These are phyloP conservation scores for Neurospora sp. DNA, from an alignment of 495 filamentous ascomycete species.

Conservation along the genomic window DNA sequence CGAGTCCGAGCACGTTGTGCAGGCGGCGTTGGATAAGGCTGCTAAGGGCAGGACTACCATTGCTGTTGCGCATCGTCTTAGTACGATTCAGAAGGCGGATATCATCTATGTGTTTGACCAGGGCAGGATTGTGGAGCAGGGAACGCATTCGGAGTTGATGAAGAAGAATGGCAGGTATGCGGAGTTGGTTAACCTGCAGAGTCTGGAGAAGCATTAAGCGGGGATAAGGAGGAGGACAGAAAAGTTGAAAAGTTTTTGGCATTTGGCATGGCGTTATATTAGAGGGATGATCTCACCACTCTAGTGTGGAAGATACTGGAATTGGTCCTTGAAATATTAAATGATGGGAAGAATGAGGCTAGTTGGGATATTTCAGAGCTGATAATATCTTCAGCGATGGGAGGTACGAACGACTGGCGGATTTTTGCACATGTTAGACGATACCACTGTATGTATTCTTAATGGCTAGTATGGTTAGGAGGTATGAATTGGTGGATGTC, in stretches of 20 bases:
- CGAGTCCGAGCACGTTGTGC: constrained; percentile 64
- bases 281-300: not conserved
- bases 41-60: constrained; percentile 59
- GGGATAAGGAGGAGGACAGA: not conserved
- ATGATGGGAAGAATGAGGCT: not conserved
- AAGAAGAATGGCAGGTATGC: constrained; percentile 42
- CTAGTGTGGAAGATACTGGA: too few species aligned
- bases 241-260: not conserved
- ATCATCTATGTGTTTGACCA: constrained; percentile 50
- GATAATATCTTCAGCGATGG: not conserved
- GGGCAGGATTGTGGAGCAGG: constrained; percentile 46
- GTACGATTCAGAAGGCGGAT: constrained; percentile 51
- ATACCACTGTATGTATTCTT: not conserved
- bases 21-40: constrained; percentile 61
- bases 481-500: not conserved
- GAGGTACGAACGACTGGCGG: not conserved
- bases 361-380: not conserved
- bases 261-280: not conserved
- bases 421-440: not conserved
- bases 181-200: constrained; percentile 57
- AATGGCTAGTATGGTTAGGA: not conserved
- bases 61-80: constrained; percentile 60
- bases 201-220: constrained; percentile 47
- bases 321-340: not conserved
- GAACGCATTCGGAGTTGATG: constrained; percentile 44